Conservation (phyloP, 202 grass and related monocot species). For the Saccharum hybrid region DNA sequence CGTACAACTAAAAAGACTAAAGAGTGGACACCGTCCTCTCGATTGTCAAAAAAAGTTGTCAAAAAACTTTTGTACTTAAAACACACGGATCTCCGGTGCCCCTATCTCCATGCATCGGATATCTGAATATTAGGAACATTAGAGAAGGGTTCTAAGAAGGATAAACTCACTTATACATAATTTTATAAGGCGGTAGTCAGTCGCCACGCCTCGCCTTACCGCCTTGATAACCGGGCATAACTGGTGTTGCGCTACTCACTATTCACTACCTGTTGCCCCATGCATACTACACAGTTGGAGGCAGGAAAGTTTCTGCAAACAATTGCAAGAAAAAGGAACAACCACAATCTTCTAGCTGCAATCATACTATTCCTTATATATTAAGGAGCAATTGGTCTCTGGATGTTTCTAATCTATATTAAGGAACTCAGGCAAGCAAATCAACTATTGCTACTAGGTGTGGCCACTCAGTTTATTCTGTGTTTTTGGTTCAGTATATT, state of each 20-base stretch:
- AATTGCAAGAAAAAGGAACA: neutral
- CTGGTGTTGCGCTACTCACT: neutral
- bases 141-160: no score
- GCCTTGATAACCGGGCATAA: neutral
- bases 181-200: neutral
- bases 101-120: no score
- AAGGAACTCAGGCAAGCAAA: neutral
- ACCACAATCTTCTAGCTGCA: neutral
- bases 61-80: no score
- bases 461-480: no score
- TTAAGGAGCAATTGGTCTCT: neutral
- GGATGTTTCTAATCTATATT: neutral
- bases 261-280: neutral
- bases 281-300: constrained; percentile 1
- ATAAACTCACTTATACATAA: no score
- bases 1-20: no score
- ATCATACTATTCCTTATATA: neutral
- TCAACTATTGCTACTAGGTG: neutral
- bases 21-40: no score
- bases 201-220: neutral
- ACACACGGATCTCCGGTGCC: no score
- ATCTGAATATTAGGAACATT: no score
- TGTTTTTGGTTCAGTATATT: no score
- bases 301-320: constrained; percentile 10
- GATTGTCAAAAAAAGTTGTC: no score